Evolutionary conservation across 306 rosid genomes (phyloP).

Genomic region (Medicago arabica): DNA sequence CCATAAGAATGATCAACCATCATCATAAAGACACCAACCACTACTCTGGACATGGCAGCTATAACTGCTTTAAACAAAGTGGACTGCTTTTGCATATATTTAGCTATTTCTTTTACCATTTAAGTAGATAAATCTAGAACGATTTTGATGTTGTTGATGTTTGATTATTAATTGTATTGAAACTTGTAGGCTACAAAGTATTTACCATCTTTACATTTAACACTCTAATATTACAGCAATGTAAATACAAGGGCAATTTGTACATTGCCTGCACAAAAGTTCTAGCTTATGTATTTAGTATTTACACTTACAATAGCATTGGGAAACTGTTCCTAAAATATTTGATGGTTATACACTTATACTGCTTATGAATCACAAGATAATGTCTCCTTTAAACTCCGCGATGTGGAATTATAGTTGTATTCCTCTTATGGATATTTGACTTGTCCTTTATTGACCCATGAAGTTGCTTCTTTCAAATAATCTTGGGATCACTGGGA

Average conservation of each 20-base stretch:
- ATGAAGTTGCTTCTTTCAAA: neutral
- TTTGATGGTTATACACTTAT: neutral
- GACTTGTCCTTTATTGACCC: neutral
- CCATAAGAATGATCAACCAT: neutral
- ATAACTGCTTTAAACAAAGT: neutral
- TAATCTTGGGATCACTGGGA: neutral
- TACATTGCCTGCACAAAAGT: neutral
- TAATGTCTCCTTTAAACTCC: neutral
- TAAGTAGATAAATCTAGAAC: neutral
- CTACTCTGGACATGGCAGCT: neutral
- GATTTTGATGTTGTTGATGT: neutral
- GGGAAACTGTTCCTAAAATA: neutral
- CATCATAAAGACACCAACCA: neutral
- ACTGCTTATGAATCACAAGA: neutral
- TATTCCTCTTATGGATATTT: neutral
- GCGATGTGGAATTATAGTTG: neutral
- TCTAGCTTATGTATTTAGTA: neutral
- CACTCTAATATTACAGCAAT: neutral
- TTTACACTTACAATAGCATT: neutral
- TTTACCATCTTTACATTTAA: neutral
- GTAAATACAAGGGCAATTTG: conserved; percentile 8
- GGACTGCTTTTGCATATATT: neutral
- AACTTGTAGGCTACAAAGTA: neutral
- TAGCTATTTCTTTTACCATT: neutral
- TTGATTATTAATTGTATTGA: neutral